These are phyloP conservation scores for Chloris gayana DNA, from an alignment of 176 grass and related monocot genomes.

Conservation along the genomic window DNA sequence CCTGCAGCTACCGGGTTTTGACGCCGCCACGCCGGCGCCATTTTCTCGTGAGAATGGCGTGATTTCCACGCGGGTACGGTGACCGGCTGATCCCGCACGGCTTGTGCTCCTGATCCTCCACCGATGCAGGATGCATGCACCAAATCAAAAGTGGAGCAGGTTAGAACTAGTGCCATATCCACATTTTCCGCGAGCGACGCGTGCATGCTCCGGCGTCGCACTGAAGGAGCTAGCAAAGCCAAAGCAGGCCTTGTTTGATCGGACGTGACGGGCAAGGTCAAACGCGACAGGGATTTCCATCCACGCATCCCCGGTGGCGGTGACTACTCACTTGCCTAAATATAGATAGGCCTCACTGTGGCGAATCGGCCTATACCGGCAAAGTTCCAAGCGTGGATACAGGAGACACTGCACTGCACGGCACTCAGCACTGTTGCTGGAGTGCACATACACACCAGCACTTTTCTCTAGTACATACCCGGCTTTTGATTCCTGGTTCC, in stretches of 20 bases:
- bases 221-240: neutral
- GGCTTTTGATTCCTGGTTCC: neutral
- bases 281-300: conserved; percentile 10
- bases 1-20: neutral
- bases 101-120: neutral
- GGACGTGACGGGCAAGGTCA: neutral
- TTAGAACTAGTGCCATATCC: too few relatives aligned
- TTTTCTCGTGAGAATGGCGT: neutral
- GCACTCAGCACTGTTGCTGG: neutral
- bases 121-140: neutral
- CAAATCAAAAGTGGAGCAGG: neutral
- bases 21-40: conserved; percentile 6
- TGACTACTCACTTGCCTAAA: neutral
- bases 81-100: neutral
- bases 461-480: too few relatives aligned
- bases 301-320: neutral
- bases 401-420: too few relatives aligned
- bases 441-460: neutral
- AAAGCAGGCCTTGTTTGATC: neutral
- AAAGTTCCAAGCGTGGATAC: neutral
- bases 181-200: neutral
- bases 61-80: neutral
- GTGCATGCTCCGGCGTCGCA: neutral
- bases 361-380: neutral
- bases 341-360: neutral